Conservation (phyloP, 345 rosid genomes). For the Erodium maritimum region DNA sequence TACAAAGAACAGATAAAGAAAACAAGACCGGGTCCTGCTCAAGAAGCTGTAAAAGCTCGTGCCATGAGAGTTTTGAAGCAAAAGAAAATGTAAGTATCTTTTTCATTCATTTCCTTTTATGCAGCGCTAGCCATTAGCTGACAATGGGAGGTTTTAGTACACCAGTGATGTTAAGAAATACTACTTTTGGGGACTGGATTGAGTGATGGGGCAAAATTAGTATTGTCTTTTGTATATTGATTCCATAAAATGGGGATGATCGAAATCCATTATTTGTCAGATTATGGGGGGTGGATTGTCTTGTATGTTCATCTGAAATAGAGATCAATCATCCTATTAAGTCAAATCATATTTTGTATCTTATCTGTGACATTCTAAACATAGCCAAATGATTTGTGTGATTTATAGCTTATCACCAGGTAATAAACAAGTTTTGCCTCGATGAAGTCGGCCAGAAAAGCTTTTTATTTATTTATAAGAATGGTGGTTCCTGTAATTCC, state of each 20-base stretch:
- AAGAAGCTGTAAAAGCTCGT: constrained; percentile 83
- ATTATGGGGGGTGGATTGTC: not conserved
- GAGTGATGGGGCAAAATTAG: not conserved
- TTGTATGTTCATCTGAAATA: not conserved
- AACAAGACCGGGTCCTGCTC: constrained; percentile 95
- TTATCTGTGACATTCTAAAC: too few species aligned
- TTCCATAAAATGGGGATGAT: not conserved
- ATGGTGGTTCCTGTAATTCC: not conserved
- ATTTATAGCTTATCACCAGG: not conserved
- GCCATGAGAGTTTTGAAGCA: constrained; percentile 94
- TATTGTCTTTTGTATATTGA: not conserved
- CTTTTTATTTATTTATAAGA: too few species aligned
- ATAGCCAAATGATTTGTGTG: too few species aligned
- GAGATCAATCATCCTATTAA: too few species aligned
- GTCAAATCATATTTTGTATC: too few species aligned
- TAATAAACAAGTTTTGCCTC: not conserved
- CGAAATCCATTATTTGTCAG: not conserved
- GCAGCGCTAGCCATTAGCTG: not conserved
- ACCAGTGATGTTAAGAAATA: not conserved
- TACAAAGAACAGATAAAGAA: constrained; percentile 85
- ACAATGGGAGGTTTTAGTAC: not conserved
- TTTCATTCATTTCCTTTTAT: not conserved
- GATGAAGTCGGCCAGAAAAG: not conserved
- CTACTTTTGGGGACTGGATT: not conserved
- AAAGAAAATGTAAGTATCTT: constrained; percentile 56